Conservation (phyloP, 2,329 filamentous ascomycete genomes). For the Arthrobotrys sinensis region DNA sequence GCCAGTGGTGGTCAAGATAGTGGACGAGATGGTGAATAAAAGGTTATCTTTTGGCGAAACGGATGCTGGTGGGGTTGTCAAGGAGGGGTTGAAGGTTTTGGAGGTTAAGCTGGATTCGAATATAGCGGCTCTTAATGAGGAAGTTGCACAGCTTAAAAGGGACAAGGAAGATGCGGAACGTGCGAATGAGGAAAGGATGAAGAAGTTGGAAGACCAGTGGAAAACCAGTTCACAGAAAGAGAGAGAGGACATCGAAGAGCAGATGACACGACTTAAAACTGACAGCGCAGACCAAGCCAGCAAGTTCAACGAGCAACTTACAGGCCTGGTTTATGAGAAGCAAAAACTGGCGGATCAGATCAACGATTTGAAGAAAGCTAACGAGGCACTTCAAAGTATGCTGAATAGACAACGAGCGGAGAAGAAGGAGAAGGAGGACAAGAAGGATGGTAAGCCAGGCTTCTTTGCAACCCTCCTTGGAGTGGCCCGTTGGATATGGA, state of each 20-base stretch:
- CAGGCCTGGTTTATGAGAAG: slow-evolving; percentile 27
- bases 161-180: slow-evolving; percentile 28
- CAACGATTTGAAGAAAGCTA: slow-evolving; percentile 29
- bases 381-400: slow-evolving; percentile 21
- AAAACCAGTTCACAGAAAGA: slow-evolving; percentile 37
- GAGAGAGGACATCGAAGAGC: slow-evolving; percentile 29
- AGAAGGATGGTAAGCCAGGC: too few relatives aligned
- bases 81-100: slow-evolving; percentile 34
- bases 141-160: slow-evolving; percentile 36
- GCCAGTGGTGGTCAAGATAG: slow-evolving; percentile 55
- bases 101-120: slow-evolving; percentile 41
- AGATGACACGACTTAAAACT: slow-evolving; percentile 24
- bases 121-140: slow-evolving; percentile 36
- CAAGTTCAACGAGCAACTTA: slow-evolving; percentile 35
- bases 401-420: neutral
- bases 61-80: slow-evolving; percentile 47
- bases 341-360: slow-evolving; percentile 28
- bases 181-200: slow-evolving; percentile 14
- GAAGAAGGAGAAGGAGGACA: neutral
- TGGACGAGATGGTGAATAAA: slow-evolving; percentile 50
- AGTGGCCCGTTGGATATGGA: too few relatives aligned
- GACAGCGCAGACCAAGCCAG: slow-evolving; percentile 10
- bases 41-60: slow-evolving; percentile 33
- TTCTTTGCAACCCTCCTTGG: too few relatives aligned
- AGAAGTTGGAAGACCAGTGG: slow-evolving; percentile 32